Conservation (phyloP, 768 basidiomycete species). For the Kwoniella newhampshirensis region DNA sequence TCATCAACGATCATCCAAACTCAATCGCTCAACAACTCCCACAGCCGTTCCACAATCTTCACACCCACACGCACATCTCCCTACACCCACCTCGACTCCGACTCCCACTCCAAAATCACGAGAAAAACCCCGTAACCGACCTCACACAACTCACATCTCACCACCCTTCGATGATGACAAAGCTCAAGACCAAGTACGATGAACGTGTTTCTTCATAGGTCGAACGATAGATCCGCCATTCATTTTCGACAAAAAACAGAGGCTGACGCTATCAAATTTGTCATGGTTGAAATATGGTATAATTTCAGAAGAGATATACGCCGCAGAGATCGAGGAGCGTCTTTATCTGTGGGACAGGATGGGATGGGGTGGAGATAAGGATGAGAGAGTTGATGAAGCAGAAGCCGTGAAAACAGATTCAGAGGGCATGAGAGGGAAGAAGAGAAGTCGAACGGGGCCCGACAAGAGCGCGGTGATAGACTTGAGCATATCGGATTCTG, state of each 20-base stretch:
- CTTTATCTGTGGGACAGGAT: neutral
- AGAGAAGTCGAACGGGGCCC: neutral
- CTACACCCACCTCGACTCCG: too few relatives aligned
- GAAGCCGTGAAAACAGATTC: neutral
- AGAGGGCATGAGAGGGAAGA: neutral
- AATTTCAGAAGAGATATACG: constrained; percentile 10
- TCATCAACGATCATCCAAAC: too few relatives aligned
- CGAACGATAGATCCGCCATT: constrained; percentile 6
- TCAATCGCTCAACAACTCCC: too few relatives aligned
- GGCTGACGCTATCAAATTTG: neutral
- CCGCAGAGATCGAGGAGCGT: neutral
- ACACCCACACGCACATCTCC: too few relatives aligned
- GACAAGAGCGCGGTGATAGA: constrained; percentile 1
- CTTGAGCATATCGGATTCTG: too few relatives aligned
- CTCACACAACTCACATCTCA: too few relatives aligned
- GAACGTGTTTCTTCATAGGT: constrained; percentile 15
- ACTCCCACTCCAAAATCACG: too few relatives aligned
- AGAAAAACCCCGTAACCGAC: too few relatives aligned
- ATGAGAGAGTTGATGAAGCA: neutral
- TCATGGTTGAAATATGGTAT: constrained; percentile 13
- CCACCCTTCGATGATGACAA: too few relatives aligned
- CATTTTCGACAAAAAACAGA: constrained; percentile 1
- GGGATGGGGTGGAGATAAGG: neutral
- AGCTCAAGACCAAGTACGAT: too few relatives aligned
- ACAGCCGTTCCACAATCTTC: too few relatives aligned